A percentile compares a stretch with the other conserved stretches of the same genome.
phyloP scores from a whole-genome alignment of 2,329 filamentous ascomycete genomes.

The Colletotrichum tabaci region DNA sequence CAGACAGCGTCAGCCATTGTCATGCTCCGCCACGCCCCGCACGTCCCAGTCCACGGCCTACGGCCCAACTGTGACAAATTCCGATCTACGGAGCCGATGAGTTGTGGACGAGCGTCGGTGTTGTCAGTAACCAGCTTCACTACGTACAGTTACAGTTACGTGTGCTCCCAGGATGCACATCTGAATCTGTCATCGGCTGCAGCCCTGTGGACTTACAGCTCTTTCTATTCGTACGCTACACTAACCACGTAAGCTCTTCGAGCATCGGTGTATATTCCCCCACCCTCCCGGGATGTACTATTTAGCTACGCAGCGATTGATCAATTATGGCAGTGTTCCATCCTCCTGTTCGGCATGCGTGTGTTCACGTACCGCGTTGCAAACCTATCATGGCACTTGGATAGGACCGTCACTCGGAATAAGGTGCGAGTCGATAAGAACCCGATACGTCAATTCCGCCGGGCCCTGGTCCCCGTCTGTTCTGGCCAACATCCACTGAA shows the following conservation, averaged over 20 bases:
- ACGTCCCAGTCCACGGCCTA: conserved; percentile 23
- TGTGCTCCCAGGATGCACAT: conserved; percentile 7
- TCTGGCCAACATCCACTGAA: conserved; percentile 1
- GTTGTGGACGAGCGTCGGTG: not conserved
- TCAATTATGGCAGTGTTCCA: not conserved
- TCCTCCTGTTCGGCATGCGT: not conserved
- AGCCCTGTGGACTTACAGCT: conserved; percentile 2
- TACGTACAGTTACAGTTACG: not conserved
- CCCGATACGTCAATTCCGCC: conserved; percentile 27
- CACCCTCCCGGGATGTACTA: too few relatives aligned
- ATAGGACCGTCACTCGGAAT: not conserved
- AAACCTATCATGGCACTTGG: not conserved
- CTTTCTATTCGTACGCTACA: not conserved
- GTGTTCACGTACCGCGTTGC: conserved; percentile 16
- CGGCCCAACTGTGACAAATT: not conserved
- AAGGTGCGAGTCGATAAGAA: conserved; percentile 36
- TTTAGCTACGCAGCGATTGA: not conserved
- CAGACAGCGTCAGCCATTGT: conserved; percentile 20
- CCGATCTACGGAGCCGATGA: conserved; percentile 25
- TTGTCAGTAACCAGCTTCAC: too few relatives aligned
- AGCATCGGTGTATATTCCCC: not conserved
- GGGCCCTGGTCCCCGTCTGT: conserved; percentile 12
- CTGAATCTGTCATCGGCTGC: not conserved
- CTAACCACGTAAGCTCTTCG: not conserved
- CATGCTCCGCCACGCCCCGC: conserved; percentile 37